phyloP scores from a whole-genome alignment of 1,139 yeast genomes.

The Kazachstania sp. region DNA sequence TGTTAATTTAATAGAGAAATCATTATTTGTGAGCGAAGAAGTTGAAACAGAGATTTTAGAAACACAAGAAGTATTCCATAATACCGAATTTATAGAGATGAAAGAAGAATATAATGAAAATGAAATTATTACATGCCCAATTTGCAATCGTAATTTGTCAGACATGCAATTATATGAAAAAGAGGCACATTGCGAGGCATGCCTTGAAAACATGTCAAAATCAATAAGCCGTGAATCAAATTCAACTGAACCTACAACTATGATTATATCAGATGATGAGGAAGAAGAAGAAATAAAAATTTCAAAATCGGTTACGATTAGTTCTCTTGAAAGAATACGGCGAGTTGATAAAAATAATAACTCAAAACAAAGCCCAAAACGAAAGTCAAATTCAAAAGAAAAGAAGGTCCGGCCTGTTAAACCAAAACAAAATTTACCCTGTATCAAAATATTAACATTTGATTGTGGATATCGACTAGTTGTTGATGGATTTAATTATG shows the following conservation, averaged over 20 bases:
- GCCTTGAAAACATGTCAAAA: constrained; percentile 31
- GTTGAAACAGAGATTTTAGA: constrained; percentile 1
- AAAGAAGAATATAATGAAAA: background rate
- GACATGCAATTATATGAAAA: constrained; percentile 36
- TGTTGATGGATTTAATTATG: constrained; percentile 63
- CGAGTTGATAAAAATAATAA: background rate
- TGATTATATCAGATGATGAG: background rate
- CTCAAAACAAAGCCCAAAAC: background rate
- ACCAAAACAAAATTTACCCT: constrained; percentile 40
- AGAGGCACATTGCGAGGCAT: constrained; percentile 51
- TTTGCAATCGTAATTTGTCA: constrained; percentile 38
- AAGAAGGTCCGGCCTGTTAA: constrained; percentile 8
- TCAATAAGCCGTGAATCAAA: background rate
- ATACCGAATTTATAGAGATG: background rate
- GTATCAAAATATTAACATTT: constrained; percentile 45
- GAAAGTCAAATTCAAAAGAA: background rate
- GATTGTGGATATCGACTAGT: constrained; percentile 36
- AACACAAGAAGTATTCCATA: constrained; percentile 1
- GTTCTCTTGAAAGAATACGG: too few relatives aligned
- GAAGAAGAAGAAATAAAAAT: background rate
- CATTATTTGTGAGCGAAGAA: too few relatives aligned
- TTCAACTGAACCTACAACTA: background rate
- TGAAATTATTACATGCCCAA: constrained; percentile 37
- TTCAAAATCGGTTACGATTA: too few relatives aligned
- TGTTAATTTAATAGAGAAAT: too few relatives aligned